Percentiles rank a stretch among this genome's conserved stretches.
Conservation (phyloP, 208 protist genomes). For the Leishmania turanica region DNA sequence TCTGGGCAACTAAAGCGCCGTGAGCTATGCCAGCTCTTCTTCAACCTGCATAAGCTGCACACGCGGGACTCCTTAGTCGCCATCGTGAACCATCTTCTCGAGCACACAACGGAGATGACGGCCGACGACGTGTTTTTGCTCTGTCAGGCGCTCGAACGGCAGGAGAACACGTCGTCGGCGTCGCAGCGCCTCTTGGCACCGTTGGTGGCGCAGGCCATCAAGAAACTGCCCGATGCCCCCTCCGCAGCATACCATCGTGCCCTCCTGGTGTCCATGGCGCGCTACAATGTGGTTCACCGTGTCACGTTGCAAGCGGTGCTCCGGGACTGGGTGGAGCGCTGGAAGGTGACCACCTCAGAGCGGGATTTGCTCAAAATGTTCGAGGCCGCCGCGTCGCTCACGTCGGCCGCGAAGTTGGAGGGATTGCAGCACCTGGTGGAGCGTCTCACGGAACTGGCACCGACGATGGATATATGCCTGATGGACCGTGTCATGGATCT, state of each 20-base stretch:
- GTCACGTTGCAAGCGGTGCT: slow-evolving; percentile 40
- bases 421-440: slow-evolving; percentile 19
- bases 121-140: slow-evolving; percentile 59
- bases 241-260: slow-evolving; percentile 59
- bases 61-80: slow-evolving; percentile 78
- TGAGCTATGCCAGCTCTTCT: slow-evolving; percentile 70
- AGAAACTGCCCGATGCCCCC: slow-evolving; percentile 36
- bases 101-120: slow-evolving; percentile 41
- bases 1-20: slow-evolving; percentile 36
- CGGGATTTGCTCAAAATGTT: slow-evolving; percentile 62
- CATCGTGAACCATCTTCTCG: slow-evolving; percentile 68
- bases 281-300: slow-evolving; percentile 54
- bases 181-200: slow-evolving; percentile 49
- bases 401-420: slow-evolving; percentile 14
- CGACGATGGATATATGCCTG: slow-evolving; percentile 51
- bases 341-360: slow-evolving; percentile 35
- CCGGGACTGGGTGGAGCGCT: slow-evolving; percentile 23
- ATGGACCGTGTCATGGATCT: slow-evolving; percentile 68
- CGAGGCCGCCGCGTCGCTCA: slow-evolving; percentile 43
- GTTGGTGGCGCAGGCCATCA: slow-evolving; percentile 44
- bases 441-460: slow-evolving; percentile 39
- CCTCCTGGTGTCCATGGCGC: slow-evolving; percentile 60
- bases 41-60: slow-evolving; percentile 75
- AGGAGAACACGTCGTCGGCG: slow-evolving; percentile 66
- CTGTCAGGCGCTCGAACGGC: slow-evolving; percentile 56